phyloP scores from a whole-genome alignment of 129 eudicot species.

The Ambrosia trifida region DNA sequence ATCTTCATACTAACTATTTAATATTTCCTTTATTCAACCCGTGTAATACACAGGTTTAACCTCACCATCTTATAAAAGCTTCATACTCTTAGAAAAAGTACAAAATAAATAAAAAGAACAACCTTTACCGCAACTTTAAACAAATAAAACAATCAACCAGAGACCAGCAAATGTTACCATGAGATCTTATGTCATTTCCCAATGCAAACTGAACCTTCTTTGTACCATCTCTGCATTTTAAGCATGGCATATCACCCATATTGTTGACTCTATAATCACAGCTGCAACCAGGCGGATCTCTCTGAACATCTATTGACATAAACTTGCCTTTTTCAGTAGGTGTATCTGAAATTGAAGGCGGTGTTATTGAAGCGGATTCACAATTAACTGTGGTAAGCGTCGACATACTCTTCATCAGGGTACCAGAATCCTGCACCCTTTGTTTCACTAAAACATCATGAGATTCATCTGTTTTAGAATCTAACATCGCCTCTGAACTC shows the following conservation, averaged over 20 bases:
- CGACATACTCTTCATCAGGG: constrained; percentile 38
- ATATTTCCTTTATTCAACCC: no score
- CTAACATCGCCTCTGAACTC: constrained; percentile 31
- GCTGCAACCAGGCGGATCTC: constrained; percentile 39
- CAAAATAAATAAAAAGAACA: neutral
- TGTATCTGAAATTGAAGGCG: constrained; percentile 52
- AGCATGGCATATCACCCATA: constrained; percentile 34
- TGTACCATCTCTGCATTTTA: constrained; percentile 52
- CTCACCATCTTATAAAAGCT: constrained; percentile 8
- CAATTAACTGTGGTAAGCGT: constrained; percentile 38
- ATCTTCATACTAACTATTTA: no score
- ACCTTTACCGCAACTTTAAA: neutral
- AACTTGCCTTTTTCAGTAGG: constrained; percentile 44
- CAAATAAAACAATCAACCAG: constrained; percentile 10
- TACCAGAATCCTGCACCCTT: constrained; percentile 34
- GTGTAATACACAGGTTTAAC: no score
- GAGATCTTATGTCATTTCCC: constrained; percentile 40
- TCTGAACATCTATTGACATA: constrained; percentile 36
- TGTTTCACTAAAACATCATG: constrained; percentile 31
- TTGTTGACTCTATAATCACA: constrained; percentile 40
- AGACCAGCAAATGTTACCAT: constrained; percentile 50
- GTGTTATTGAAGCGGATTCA: constrained; percentile 61
- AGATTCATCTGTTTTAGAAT: constrained; percentile 38
- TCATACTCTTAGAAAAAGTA: neutral
- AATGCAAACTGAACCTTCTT: constrained; percentile 81